These are phyloP conservation scores for Talaromyces sp. DNA, from an alignment of 2,329 filamentous ascomycete genomes.

Conservation along the genomic window DNA sequence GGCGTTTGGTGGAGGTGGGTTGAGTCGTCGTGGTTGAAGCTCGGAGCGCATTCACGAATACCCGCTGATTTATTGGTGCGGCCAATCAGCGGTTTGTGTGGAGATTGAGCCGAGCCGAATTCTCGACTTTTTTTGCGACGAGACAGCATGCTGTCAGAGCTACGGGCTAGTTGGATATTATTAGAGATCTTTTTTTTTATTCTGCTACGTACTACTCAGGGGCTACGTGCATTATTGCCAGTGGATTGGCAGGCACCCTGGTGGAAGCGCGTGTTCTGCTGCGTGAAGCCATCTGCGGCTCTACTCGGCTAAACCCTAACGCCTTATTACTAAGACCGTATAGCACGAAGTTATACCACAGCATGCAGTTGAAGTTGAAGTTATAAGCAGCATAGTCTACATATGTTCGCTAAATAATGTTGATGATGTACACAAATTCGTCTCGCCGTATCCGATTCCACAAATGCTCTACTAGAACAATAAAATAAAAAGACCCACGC, in stretches of 20 bases:
- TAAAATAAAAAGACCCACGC: background rate
- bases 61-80: constrained; percentile 11
- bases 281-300: constrained; percentile 18
- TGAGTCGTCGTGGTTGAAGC: constrained; percentile 3
- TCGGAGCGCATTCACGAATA: constrained; percentile 5
- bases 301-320: constrained; percentile 37
- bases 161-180: background rate
- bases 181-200: background rate
- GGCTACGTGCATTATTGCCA: background rate
- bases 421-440: background rate
- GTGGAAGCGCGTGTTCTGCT: background rate
- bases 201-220: background rate
- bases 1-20: no score
- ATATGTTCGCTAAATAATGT: background rate
- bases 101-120: constrained; percentile 9
- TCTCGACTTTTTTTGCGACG: background rate
- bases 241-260: background rate
- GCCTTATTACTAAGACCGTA: background rate
- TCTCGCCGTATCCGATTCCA: background rate
- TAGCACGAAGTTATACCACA: background rate
- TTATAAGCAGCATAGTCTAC: background rate
- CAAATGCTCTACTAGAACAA: background rate
- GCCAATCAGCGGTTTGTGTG: constrained; percentile 15
- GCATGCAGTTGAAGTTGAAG: background rate
- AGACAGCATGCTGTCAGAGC: background rate